These are phyloP conservation scores for Cardiospermum halicacabum DNA, from an alignment of 345 rosid genomes.

Conservation along the genomic window DNA sequence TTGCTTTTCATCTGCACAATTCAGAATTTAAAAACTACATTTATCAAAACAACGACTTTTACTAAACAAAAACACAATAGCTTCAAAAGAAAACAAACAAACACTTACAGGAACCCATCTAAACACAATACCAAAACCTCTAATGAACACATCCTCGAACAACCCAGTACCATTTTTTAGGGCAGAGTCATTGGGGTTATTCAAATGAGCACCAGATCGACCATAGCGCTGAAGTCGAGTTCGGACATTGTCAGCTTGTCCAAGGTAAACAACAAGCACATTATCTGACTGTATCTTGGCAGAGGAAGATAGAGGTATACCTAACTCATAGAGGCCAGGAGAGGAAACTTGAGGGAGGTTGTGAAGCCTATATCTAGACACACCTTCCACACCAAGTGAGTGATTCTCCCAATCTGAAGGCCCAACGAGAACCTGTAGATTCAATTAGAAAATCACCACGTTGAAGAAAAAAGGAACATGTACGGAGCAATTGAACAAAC, in stretches of 20 bases:
- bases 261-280: slow-evolving; percentile 59
- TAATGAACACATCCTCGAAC: slow-evolving; percentile 51
- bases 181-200: slow-evolving; percentile 14
- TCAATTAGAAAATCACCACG: too few relatives aligned
- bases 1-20: slow-evolving; percentile 54
- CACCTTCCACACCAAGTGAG: slow-evolving; percentile 60
- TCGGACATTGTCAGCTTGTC: slow-evolving; percentile 85
- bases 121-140: slow-evolving; percentile 46
- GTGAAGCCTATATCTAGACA: slow-evolving; percentile 64
- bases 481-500: slow-evolving; percentile 19
- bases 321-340: slow-evolving; percentile 84
- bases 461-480: neutral
- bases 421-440: slow-evolving; percentile 75
- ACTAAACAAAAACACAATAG: neutral
- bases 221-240: slow-evolving; percentile 78
- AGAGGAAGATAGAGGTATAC: slow-evolving; percentile 26
- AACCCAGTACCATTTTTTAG: slow-evolving; percentile 21
- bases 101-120: slow-evolving; percentile 79
- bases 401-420: slow-evolving; percentile 73
- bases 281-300: slow-evolving; percentile 40
- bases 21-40: neutral
- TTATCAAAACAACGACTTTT: neutral
- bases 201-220: slow-evolving; percentile 75
- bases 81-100: neutral
- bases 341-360: slow-evolving; percentile 52